These are phyloP conservation scores for Paulownia fortunei DNA, from an alignment of 257 asterid genomes.

Conservation along the genomic window DNA sequence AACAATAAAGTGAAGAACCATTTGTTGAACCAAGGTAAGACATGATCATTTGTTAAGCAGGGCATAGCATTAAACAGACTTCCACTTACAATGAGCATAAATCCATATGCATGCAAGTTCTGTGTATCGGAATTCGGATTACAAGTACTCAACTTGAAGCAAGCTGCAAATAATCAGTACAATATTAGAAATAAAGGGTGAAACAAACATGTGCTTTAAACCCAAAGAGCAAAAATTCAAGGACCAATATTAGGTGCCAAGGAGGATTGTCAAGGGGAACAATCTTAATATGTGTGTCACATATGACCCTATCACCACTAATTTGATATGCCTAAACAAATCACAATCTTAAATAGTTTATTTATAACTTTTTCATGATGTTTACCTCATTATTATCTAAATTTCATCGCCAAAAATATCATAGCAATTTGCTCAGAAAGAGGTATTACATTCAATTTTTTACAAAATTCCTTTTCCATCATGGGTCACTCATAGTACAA, in stretches of 20 bases:
- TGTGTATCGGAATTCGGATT: constrained; percentile 66
- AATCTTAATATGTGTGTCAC: not conserved
- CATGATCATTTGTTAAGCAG: too few relatives aligned
- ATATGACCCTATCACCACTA: not conserved
- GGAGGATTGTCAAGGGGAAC: not conserved
- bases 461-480: not conserved
- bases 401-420: not conserved
- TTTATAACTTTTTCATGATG: not conserved
- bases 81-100: constrained; percentile 82
- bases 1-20: constrained; percentile 9
- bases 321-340: constrained; percentile 19
- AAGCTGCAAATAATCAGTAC: constrained; percentile 61
- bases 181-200: constrained; percentile 36
- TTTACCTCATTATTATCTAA: not conserved
- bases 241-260: constrained; percentile 12
- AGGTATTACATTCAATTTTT: too few relatives aligned
- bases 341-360: not conserved
- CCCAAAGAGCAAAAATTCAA: not conserved
- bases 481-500: constrained; percentile 16
- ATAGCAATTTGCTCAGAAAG: not conserved
- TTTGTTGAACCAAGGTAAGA: constrained; percentile 23
- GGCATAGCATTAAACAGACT: too few relatives aligned
- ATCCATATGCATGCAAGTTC: constrained; percentile 79
- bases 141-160: constrained; percentile 85
- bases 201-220: constrained; percentile 21